These are phyloP conservation scores for Aspergillus nidulans DNA, from an alignment of 495 filamentous ascomycete species.

Conservation along the genomic window DNA sequence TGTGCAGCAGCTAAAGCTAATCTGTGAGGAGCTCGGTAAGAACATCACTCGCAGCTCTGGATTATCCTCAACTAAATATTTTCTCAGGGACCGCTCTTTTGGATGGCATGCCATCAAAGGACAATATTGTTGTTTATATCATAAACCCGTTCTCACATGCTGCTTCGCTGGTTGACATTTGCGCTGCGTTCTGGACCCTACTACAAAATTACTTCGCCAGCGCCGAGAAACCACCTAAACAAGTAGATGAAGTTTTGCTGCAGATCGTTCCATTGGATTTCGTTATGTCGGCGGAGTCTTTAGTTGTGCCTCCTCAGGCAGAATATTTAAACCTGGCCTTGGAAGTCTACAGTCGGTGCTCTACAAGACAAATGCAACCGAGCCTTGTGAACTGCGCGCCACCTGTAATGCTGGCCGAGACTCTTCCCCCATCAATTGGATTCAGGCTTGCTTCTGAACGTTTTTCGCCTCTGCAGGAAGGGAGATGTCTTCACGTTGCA, in stretches of 20 bases:
- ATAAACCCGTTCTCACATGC: constrained; percentile 68
- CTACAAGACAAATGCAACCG: constrained; percentile 44
- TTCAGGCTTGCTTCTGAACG: constrained; percentile 65
- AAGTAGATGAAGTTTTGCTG: constrained; percentile 66
- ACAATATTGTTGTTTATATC: constrained; percentile 81
- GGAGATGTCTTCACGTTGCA: constrained; percentile 79
- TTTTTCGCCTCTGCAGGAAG: constrained; percentile 70
- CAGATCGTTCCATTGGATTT: constrained; percentile 76
- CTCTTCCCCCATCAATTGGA: constrained; percentile 65
- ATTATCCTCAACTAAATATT: constrained; percentile 18
- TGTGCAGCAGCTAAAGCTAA: constrained; percentile 34
- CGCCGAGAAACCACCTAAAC: constrained; percentile 43
- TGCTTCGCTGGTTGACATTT: constrained; percentile 67
- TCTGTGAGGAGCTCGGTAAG: constrained; percentile 43
- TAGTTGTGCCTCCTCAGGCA: constrained; percentile 63
- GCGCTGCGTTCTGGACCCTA: constrained; percentile 70
- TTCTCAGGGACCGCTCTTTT: constrained; percentile 40
- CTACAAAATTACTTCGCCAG: constrained; percentile 62
- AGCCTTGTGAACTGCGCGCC: constrained; percentile 51
- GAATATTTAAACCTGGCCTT: constrained; percentile 67
- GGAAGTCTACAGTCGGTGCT: constrained; percentile 85
- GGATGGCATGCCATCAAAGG: constrained; percentile 39
- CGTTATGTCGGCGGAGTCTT: constrained; percentile 58
- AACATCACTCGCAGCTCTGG: not conserved
- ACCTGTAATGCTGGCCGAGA: constrained; percentile 70